Percentiles rank a stretch among this genome's conserved stretches.
phyloP scores from a whole-genome alignment of 1,284 basidiomycete genomes.

The Moesziomyces antarcticus region DNA sequence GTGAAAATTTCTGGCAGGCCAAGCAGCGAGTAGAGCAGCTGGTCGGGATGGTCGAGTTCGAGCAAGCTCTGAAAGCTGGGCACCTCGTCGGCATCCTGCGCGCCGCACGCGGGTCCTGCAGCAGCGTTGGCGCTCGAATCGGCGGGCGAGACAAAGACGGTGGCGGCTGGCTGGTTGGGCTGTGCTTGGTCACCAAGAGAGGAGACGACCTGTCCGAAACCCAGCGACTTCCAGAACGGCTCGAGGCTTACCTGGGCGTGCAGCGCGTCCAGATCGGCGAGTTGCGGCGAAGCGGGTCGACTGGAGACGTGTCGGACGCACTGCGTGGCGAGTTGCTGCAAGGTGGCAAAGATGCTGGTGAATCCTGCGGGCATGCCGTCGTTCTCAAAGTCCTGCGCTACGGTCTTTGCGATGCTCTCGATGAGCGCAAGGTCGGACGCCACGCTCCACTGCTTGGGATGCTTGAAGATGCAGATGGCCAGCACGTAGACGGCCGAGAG shows the following conservation, averaged over 20 bases:
- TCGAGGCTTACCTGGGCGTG: constrained; percentile 4
- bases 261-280: background rate
- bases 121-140: background rate
- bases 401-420: constrained; percentile 12
- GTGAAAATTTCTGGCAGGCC: constrained; percentile 16
- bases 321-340: constrained; percentile 10
- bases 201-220: constrained; percentile 5
- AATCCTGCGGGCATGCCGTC: constrained; percentile 13
- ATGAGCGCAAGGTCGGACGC: constrained; percentile 12
- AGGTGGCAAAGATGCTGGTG: constrained; percentile 12
- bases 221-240: constrained; percentile 9
- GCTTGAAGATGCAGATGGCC: constrained; percentile 20
- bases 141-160: background rate
- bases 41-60: constrained; percentile 6
- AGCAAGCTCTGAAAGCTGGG: constrained; percentile 7
- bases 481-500: constrained; percentile 14
- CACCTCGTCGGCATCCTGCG: background rate
- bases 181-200: background rate
- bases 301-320: constrained; percentile 6
- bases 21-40: constrained; percentile 9
- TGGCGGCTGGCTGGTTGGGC: background rate
- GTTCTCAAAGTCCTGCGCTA: constrained; percentile 2
- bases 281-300: constrained; percentile 1
- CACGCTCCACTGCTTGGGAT: constrained; percentile 12
- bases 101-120: no score